Conservation (phyloP, 768 basidiomycete species). For the Exidia glandulosa region DNA sequence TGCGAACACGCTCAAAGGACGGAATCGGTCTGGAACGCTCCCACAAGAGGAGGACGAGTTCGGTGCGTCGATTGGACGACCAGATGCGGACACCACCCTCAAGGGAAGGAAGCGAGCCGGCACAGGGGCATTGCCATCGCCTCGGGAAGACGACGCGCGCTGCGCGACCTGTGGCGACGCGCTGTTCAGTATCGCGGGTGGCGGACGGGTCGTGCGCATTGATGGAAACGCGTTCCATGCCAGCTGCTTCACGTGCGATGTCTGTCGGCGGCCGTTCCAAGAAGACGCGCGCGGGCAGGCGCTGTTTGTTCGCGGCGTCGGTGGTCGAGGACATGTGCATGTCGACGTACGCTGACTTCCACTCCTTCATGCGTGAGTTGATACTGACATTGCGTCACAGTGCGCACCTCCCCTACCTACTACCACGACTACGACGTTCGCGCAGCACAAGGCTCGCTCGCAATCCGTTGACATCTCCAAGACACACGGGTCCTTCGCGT, state of each 20-base stretch:
- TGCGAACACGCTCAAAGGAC: no score
- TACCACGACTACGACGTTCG: slow-evolving; percentile 7
- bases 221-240: slow-evolving; percentile 49
- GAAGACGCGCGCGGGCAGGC: slow-evolving; percentile 52
- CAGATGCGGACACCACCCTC: no score
- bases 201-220: slow-evolving; percentile 48
- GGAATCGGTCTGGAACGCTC: no score
- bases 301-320: slow-evolving; percentile 54
- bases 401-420: slow-evolving; percentile 22
- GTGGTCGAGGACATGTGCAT: slow-evolving; percentile 49
- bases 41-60: no score
- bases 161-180: slow-evolving; percentile 52
- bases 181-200: slow-evolving; percentile 46
- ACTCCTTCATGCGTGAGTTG: neutral
- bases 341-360: slow-evolving; percentile 33
- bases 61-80: no score
- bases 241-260: slow-evolving; percentile 62
- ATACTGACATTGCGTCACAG: slow-evolving; percentile 13
- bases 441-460: neutral
- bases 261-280: slow-evolving; percentile 55
- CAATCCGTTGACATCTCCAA: neutral
- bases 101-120: no score
- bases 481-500: neutral
- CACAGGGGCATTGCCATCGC: no score
- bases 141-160: slow-evolving; percentile 20